Conservation (phyloP, 768 basidiomycete genomes). For the Gymnopilus junonius region DNA sequence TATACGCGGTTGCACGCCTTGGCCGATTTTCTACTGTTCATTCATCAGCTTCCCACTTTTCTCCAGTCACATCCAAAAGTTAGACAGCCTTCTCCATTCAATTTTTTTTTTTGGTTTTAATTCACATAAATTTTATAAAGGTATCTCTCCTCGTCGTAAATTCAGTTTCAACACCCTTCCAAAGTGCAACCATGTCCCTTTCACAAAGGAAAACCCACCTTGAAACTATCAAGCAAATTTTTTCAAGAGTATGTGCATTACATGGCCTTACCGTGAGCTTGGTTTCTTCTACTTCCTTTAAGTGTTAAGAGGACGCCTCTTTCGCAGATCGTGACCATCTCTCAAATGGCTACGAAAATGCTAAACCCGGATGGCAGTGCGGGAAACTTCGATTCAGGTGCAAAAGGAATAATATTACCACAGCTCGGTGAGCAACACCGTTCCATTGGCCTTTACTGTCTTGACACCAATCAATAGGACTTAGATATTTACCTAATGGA, state of each 20-base stretch:
- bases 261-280: conserved; percentile 52
- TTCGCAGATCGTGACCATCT: conserved; percentile 54
- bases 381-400: conserved; percentile 69
- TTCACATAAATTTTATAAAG: no score
- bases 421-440: conserved; percentile 51
- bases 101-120: not conserved
- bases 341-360: conserved; percentile 73
- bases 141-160: conserved; percentile 65
- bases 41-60: conserved; percentile 55
- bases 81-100: conserved; percentile 15
- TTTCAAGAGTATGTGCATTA: conserved; percentile 53
- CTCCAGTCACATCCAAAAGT: conserved; percentile 53
- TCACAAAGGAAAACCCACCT: conserved; percentile 48
- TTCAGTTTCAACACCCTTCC: conserved; percentile 72
- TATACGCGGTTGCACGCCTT: conserved; percentile 50
- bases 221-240: conserved; percentile 53
- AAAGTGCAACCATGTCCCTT: conserved; percentile 44
- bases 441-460: not conserved
- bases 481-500: conserved; percentile 41
- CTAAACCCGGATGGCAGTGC: conserved; percentile 63
- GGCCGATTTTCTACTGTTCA: conserved; percentile 59
- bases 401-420: conserved; percentile 67
- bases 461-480: conserved; percentile 27
- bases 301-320: not conserved
- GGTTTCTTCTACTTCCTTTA: not conserved